A percentile compares a stretch with the other conserved stretches of the same genome.
phyloP scores from a whole-genome alignment of 164 flowering plant genomes.

The Liquidambar formosana region DNA sequence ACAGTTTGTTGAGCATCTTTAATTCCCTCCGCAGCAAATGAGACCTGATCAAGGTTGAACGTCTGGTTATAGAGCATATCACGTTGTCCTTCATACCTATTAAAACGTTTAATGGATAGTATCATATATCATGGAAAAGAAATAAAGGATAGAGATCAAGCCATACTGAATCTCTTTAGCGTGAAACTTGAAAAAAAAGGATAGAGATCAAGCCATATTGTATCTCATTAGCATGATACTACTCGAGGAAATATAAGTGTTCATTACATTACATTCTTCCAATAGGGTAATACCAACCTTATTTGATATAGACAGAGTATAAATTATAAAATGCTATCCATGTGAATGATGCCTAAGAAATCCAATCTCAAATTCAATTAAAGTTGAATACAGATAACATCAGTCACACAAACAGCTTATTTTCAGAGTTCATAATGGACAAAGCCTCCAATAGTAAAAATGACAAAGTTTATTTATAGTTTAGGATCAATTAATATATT shows the following conservation, averaged over 20 bases:
- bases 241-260: background rate
- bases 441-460: no score
- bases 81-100: constrained; percentile 97
- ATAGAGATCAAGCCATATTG: no score
- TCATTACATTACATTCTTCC: background rate
- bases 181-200: background rate
- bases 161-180: background rate
- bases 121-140: background rate
- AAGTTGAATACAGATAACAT: no score
- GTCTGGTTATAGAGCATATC: constrained; percentile 99
- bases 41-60: constrained; percentile 93
- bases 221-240: no score
- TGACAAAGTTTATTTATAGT: no score
- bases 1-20: constrained; percentile 99
- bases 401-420: no score
- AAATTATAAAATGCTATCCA: background rate
- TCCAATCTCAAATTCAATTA: no score
- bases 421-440: no score
- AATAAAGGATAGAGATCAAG: background rate
- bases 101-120: background rate
- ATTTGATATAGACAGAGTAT: background rate
- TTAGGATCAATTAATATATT: no score
- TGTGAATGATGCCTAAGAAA: background rate
- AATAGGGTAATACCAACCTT: background rate
- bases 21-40: constrained; percentile 94